Evolutionary conservation across 1,284 basidiomycete genomes (phyloP), one percentile per base, ranked within the genome.

Genomic region (Austropuccinia psidii): DNA sequence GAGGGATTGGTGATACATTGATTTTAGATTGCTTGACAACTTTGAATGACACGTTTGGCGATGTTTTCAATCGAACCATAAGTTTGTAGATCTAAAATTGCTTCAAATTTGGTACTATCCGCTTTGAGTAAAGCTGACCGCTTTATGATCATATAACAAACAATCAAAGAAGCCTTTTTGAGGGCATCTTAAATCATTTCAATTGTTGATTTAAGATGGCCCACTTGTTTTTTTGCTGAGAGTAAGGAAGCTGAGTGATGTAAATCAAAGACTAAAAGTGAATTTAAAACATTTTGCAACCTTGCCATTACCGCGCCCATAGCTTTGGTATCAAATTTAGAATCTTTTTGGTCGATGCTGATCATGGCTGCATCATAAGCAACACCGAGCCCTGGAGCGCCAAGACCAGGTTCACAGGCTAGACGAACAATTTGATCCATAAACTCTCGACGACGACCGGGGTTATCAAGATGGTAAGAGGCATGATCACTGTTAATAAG

Each of bases 401-500:
- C 68, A 35, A 54, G 68, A 17, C 33, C 57, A 8, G 68, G 45
- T 49, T 60, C 54, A 45, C 68, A 70, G 33, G 43, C 54, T 35
- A 50, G 45, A 27, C 55, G 39, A 17, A 70, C 68, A 35, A 70
- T 70, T 47, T 33, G 54, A 35, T 70, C 68, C 43, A 70, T 49
- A 31, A 70, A 70, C 29, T 58, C 55, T 55, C 45, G 41, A 9
- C 68, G 54, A n/a, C 55, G 52, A 35, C 57, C 45, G 31, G 57
- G 45, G 29, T 70, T 43, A 47, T 70, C 55, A 31, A 70, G 55
- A 19, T 70, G 54, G 33, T 70, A 70, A 13, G 55, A 50, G 45
- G 68, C 68, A 55, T 62, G 69, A 39, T 73, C 69, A 8, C 58
- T 37, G 37, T 65, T 73, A 39, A 73, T 54, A 27, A 73, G 35